phyloP scores from a whole-genome alignment of 192 early-diverging fungal species.

The Rhizophagus clarus region DNA sequence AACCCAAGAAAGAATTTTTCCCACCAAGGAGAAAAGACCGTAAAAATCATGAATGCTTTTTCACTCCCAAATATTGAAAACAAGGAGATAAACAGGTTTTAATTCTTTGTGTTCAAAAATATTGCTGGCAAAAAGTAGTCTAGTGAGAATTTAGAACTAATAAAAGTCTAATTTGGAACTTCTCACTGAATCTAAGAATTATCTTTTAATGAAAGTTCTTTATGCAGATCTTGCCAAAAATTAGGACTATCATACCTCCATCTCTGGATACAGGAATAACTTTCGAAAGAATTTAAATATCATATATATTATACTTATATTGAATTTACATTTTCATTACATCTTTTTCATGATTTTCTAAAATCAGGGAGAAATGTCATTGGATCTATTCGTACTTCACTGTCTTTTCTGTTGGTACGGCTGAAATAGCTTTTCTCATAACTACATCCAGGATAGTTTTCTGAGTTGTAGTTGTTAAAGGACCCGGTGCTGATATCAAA shows the following conservation, averaged over 20 bases:
- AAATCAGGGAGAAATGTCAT: slow-evolving; percentile 82
- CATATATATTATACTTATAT: slow-evolving; percentile 47
- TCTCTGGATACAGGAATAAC: slow-evolving; percentile 84
- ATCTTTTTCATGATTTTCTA: slow-evolving; percentile 75
- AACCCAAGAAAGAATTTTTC: slow-evolving; percentile 93
- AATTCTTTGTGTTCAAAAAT: too few species aligned
- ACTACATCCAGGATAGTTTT: neutral
- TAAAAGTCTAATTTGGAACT: too few species aligned
- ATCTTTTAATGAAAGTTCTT: too few species aligned
- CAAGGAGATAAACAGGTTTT: too few species aligned
- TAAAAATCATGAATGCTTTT: slow-evolving; percentile 94
- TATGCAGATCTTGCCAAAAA: too few species aligned
- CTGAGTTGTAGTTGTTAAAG: neutral
- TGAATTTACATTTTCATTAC: slow-evolving; percentile 68
- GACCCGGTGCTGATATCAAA: neutral
- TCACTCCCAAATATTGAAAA: too few species aligned
- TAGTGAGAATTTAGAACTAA: too few species aligned
- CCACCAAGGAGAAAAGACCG: slow-evolving; percentile 93
- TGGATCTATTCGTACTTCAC: neutral
- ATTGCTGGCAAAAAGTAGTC: too few species aligned
- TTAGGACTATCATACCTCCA: too few species aligned
- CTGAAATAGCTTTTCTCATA: neutral
- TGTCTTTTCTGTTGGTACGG: neutral
- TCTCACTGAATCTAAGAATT: too few species aligned
- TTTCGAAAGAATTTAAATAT: slow-evolving; percentile 34